Conservation (phyloP, 2,329 filamentous ascomycete species). For the Neonectria punicea region DNA sequence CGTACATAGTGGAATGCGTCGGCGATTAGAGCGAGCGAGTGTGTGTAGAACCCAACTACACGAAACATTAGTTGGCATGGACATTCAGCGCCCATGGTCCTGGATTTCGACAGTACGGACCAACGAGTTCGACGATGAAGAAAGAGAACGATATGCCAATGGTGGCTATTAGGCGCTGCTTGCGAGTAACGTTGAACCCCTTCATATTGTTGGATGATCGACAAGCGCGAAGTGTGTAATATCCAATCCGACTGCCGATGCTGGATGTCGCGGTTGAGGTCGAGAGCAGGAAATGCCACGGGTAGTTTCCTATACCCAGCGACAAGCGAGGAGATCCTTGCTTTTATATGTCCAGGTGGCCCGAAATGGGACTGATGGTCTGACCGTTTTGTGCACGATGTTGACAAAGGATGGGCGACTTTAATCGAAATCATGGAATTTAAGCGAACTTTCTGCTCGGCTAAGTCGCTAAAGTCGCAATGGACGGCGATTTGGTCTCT, state of each 20-base stretch:
- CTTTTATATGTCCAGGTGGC: constrained; percentile 11
- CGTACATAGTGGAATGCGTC: constrained; percentile 83
- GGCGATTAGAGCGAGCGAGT: constrained; percentile 76
- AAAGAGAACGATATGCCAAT: constrained; percentile 62
- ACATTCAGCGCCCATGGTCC: background rate
- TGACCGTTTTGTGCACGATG: constrained; percentile 4
- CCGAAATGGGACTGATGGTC: constrained; percentile 15
- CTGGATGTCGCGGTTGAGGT: background rate
- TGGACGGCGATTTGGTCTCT: constrained; percentile 18
- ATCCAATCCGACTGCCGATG: background rate
- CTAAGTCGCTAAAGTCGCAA: constrained; percentile 20
- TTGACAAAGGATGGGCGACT: constrained; percentile 7
- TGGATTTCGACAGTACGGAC: constrained; percentile 45
- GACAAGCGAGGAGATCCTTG: background rate
- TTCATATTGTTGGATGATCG: constrained; percentile 25
- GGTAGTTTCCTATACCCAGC: background rate
- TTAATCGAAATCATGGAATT: constrained; percentile 1
- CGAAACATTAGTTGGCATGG: constrained; percentile 13
- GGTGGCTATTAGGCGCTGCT: constrained; percentile 58
- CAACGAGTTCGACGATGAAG: constrained; percentile 62
- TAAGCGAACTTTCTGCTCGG: constrained; percentile 20
- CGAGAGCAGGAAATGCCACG: background rate
- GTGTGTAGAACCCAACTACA: constrained; percentile 74
- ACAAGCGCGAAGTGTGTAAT: background rate
- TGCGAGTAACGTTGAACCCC: constrained; percentile 43